phyloP scores from a whole-genome alignment of 257 asterid genomes.

The Gynochthodes officinalis region DNA sequence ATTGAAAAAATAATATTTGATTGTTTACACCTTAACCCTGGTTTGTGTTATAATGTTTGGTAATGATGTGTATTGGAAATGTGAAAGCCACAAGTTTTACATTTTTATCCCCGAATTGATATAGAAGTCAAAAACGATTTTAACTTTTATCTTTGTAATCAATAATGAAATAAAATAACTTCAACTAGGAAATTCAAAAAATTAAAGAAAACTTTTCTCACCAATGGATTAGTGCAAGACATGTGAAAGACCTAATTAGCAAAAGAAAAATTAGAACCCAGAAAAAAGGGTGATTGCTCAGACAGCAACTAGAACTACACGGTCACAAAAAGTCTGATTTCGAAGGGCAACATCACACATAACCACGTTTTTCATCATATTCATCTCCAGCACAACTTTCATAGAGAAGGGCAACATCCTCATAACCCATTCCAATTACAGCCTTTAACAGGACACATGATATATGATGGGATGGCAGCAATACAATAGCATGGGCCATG shows the following conservation, averaged over 20 bases:
- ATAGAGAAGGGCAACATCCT: neutral
- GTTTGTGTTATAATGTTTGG: too few species aligned
- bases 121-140: too few species aligned
- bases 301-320: neutral
- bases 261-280: neutral
- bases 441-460: neutral
- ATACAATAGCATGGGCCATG: neutral
- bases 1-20: neutral
- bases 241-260: neutral
- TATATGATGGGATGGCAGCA: neutral
- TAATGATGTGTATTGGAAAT: neutral
- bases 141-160: too few species aligned
- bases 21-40: neutral
- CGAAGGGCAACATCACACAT: too few species aligned
- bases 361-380: neutral
- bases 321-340: neutral
- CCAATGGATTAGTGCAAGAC: neutral
- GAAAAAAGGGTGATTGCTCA: neutral
- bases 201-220: too few species aligned
- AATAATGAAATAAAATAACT: neutral
- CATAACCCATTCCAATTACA: neutral
- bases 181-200: too few species aligned
- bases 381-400: neutral
- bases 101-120: neutral
- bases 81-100: too few species aligned